Conservation (phyloP, 2,329 filamentous ascomycete genomes). For the Colletotrichum scovillei region DNA sequence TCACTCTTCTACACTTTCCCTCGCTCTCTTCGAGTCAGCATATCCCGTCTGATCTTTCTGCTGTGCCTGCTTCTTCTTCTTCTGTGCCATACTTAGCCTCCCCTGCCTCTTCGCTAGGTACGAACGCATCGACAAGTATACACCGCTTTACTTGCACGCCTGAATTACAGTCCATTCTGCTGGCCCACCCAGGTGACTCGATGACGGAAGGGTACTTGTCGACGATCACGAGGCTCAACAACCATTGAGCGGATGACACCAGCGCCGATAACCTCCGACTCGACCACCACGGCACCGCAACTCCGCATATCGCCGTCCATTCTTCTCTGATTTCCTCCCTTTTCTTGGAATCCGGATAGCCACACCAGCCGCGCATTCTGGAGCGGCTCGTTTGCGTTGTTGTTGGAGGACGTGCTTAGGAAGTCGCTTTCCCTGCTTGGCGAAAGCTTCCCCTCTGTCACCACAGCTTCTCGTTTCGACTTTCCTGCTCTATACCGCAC, state of each 20-base stretch:
- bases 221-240: conserved; percentile 31
- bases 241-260: conserved; percentile 33
- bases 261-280: conserved; percentile 19
- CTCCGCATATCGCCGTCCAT: neutral
- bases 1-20: conserved; percentile 1
- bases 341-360: neutral
- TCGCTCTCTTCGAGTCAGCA: conserved; percentile 1
- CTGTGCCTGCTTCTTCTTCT: conserved; percentile 2
- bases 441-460: neutral
- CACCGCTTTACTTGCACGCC: neutral
- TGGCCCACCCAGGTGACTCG: conserved; percentile 26
- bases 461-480: neutral
- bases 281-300: neutral
- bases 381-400: neutral
- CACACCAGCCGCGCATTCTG: neutral
- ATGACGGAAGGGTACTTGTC: conserved; percentile 33
- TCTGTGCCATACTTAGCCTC: neutral
- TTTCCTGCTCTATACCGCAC: neutral
- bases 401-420: conserved; percentile 1
- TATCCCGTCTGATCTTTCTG: conserved; percentile 33
- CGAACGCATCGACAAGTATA: conserved; percentile 1
- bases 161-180: neutral
- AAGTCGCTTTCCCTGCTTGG: neutral
- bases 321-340: neutral
- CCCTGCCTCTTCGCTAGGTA: conserved; percentile 5